These are phyloP conservation scores for Groenewaldozyma tartarivorans DNA, from an alignment of 805 yeast genomes.

Conservation along the genomic window DNA sequence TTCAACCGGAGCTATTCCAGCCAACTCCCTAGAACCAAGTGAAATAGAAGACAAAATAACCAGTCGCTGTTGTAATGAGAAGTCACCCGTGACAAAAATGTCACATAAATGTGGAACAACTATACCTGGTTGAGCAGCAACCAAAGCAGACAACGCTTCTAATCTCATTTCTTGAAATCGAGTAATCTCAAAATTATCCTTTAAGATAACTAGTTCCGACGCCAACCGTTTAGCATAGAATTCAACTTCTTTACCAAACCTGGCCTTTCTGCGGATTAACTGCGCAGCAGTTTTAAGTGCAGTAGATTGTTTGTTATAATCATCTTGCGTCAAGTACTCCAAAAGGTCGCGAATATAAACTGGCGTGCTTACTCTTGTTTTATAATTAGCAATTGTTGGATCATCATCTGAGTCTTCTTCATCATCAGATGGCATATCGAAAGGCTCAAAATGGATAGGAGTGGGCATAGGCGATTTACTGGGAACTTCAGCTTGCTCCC, in stretches of 20 bases:
- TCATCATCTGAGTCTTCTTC: constrained; percentile 39
- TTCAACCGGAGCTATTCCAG: constrained; percentile 50
- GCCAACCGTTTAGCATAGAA: constrained; percentile 49
- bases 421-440: constrained; percentile 23
- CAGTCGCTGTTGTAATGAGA: constrained; percentile 72
- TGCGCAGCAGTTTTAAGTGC: constrained; percentile 48
- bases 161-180: constrained; percentile 58
- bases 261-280: constrained; percentile 55
- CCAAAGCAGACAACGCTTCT: constrained; percentile 54
- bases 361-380: constrained; percentile 36
- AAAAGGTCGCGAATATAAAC: constrained; percentile 68
- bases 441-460: constrained; percentile 15
- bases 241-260: constrained; percentile 50
- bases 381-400: constrained; percentile 31
- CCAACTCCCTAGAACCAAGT: constrained; percentile 61
- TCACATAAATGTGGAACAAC: constrained; percentile 28
- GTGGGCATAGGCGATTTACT: constrained; percentile 1
- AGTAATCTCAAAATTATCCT: constrained; percentile 46
- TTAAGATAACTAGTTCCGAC: constrained; percentile 40
- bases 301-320: constrained; percentile 38
- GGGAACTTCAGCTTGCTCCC: constrained; percentile 25
- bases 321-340: constrained; percentile 41
- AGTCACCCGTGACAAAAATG: constrained; percentile 58
- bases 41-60: constrained; percentile 58
- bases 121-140: constrained; percentile 44